These are phyloP conservation scores for Sarocladiaceae sp. DNA, from an alignment of 2,329 filamentous ascomycete species.

Conservation along the genomic window DNA sequence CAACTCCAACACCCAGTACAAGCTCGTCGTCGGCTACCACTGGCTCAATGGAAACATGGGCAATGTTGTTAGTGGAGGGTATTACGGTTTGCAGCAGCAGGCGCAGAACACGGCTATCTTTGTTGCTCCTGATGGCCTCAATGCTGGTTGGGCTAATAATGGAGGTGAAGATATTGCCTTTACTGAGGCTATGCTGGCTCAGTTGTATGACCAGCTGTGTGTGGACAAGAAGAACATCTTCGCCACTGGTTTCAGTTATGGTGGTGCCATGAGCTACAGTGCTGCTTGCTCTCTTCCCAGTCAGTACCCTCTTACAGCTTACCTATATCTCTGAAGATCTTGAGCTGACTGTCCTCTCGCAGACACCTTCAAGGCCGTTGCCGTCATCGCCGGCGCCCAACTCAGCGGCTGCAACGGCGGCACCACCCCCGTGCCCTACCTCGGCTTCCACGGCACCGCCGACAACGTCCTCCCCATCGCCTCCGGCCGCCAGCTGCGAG, in stretches of 20 bases:
- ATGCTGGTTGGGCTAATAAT: conserved; percentile 37
- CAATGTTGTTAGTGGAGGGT: conserved; percentile 30
- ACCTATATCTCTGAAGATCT: too few relatives aligned
- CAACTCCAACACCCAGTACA: conserved; percentile 18
- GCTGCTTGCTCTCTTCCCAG: conserved; percentile 36
- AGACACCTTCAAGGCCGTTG: conserved; percentile 31
- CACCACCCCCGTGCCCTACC: conserved; percentile 33
- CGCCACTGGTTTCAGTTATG: conserved; percentile 40
- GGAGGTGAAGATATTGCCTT: conserved; percentile 37
- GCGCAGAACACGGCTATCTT: conserved; percentile 35
- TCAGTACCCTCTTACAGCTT: conserved; percentile 3
- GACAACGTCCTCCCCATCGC: conserved; percentile 32
- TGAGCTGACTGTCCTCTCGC: background rate
- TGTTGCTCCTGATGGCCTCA: conserved; percentile 37
- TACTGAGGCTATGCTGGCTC: conserved; percentile 31
- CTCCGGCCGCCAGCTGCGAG: conserved; percentile 29
- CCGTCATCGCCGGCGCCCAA: conserved; percentile 26
- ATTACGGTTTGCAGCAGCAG: conserved; percentile 35
- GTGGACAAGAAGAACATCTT: conserved; percentile 36
- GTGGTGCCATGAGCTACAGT: conserved; percentile 36
- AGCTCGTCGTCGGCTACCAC: conserved; percentile 31
- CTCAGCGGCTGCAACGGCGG: conserved; percentile 32
- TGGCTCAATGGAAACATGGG: conserved; percentile 33
- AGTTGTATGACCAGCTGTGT: conserved; percentile 35
- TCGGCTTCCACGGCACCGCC: conserved; percentile 32